Percentiles rank a stretch among this genome's conserved stretches.
Evolutionary conservation across 1,139 yeast genomes (phyloP).

Genomic region (Zygosaccharomyces pseudobailii): DNA sequence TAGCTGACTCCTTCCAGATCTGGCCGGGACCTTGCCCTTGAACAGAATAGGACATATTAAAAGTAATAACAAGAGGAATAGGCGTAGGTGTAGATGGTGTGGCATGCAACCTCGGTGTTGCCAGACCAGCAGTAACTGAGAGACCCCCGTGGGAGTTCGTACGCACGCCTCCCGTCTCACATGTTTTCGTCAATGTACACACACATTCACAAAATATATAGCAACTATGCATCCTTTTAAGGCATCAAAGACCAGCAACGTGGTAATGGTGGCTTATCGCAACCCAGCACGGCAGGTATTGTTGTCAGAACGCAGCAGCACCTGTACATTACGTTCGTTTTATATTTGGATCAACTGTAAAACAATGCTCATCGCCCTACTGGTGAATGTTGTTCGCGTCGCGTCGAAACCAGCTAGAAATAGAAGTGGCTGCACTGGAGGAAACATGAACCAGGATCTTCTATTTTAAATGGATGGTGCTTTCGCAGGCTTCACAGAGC

Average conservation of each 20-base stretch:
- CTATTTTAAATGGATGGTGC: constrained; percentile 1
- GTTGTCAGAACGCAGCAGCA: neutral
- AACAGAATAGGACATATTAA: too few relatives aligned
- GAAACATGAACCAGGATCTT: neutral
- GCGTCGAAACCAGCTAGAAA: constrained; percentile 2
- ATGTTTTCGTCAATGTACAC: too few relatives aligned
- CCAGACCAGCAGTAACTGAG: too few relatives aligned
- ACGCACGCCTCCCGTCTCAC: too few relatives aligned
- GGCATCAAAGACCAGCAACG: neutral
- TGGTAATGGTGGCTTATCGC: neutral
- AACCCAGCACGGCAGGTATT: neutral
- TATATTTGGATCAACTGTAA: neutral
- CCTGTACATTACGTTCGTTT: neutral
- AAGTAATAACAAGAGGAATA: too few relatives aligned
- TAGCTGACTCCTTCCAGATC: too few relatives aligned
- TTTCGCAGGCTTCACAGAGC: neutral
- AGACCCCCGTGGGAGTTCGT: too few relatives aligned
- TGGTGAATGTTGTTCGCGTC: constrained; percentile 1
- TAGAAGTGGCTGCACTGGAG: constrained; percentile 5
- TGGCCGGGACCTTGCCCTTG: too few relatives aligned
- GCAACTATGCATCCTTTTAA: neutral
- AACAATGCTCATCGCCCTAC: neutral
- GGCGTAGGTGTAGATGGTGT: too few relatives aligned
- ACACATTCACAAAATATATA: neutral
- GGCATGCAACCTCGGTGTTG: too few relatives aligned